Base-by-base conservation (phyloP, 441 rosid species). In the Populus tomentosa region DNA sequence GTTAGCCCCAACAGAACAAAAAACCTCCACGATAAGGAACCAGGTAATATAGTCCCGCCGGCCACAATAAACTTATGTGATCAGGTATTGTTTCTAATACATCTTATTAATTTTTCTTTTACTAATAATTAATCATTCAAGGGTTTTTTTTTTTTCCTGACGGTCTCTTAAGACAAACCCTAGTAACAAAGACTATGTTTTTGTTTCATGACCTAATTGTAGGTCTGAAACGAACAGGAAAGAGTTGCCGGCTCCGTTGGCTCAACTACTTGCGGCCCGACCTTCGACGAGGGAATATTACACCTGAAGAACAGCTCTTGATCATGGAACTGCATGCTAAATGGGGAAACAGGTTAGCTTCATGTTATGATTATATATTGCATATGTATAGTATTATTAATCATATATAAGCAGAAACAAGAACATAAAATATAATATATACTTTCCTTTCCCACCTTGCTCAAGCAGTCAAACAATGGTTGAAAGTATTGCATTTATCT, bases 241-340 rank as follows among this genome's bases (percentile, higher is more conserved):
- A 96, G 80, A 96, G 99, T 75, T 96, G 99, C 83, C 89, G 99
- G 67, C 98, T 96, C 59, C 90, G 99, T 69, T 96, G 99, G 99
- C 80, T 96, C 80, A 96, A 96, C 88, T 96, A 96, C 76, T 91
- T 96, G 75, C 90, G 98, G 21, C 98, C 99, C 0, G 99, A 94
- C 59, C 97, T 96, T 28, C 89, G 98, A 36, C 78, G 99, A 78
- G 99, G 99, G 78, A 96, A 96, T 77, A 96, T 96, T 62, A 91
- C 99, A 5, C 85, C 92, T 0, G 98, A 94, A 75, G 99, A 96
- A 78, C 94, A 96, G 76, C 93, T 89, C 73, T 62, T 94, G 87
- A 96, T 96, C 90, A 92, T 96, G 94, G 98, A 96, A 72, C 94
- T 96, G 69, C 99, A 94, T 88, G 89, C 98, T 18, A 94, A 96